phyloP scores from a whole-genome alignment of 1,139 yeast species.

The Blastobotrys persicus region DNA sequence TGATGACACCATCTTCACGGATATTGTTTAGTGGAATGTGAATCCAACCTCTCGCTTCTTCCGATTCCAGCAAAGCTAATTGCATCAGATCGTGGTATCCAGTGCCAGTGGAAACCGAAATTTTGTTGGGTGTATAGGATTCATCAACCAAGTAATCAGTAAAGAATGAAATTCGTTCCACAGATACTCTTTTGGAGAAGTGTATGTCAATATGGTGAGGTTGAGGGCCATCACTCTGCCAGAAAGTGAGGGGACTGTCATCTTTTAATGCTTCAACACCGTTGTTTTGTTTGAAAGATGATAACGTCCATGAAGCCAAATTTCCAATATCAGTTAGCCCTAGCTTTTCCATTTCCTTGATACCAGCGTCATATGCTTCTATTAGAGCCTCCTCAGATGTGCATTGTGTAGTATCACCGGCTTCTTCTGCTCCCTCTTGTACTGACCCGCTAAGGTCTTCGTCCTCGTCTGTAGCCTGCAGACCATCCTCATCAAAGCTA shows the following conservation, averaged over 20 bases:
- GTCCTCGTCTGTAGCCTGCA: neutral
- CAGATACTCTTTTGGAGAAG: slow-evolving; percentile 72
- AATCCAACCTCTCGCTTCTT: slow-evolving; percentile 85
- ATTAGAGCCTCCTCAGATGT: slow-evolving; percentile 3
- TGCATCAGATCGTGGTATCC: slow-evolving; percentile 81
- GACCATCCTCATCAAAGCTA: neutral
- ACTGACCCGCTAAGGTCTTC: neutral
- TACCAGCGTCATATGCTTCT: slow-evolving; percentile 42
- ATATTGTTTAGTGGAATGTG: slow-evolving; percentile 65
- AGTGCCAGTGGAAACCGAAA: slow-evolving; percentile 74
- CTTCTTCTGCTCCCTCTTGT: slow-evolving; percentile 3
- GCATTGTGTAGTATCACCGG: neutral
- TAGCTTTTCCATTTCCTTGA: slow-evolving; percentile 54
- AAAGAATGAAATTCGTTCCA: slow-evolving; percentile 71
- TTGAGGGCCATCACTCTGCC: slow-evolving; percentile 97
- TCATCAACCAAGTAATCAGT: slow-evolving; percentile 71
- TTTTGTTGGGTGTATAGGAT: slow-evolving; percentile 83
- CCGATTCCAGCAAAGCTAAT: slow-evolving; percentile 63
- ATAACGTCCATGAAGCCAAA: slow-evolving; percentile 81
- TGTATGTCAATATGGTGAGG: slow-evolving; percentile 84
- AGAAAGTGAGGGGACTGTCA: slow-evolving; percentile 69
- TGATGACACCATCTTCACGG: slow-evolving; percentile 53
- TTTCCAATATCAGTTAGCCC: slow-evolving; percentile 74
- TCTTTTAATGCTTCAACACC: slow-evolving; percentile 71
- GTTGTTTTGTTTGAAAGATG: slow-evolving; percentile 70